A percentile compares a stretch with the other conserved stretches of the same genome.
Evolutionary conservation across 208 protist species (phyloP).

Genomic region (Wallacemonas sp.): DNA sequence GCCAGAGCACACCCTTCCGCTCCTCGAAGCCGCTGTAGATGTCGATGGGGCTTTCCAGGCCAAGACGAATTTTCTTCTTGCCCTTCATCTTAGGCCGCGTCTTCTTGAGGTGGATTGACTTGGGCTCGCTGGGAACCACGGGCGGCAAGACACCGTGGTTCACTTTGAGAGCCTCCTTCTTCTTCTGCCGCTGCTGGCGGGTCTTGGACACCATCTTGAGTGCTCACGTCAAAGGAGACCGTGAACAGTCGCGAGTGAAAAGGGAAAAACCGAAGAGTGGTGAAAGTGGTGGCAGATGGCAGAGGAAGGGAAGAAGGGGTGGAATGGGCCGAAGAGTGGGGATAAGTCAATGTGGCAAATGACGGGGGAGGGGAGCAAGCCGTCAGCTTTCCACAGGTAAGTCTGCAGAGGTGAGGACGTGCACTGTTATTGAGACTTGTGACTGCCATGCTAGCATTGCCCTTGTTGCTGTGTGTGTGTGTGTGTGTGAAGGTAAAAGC

Average conservation of each 20-base stretch:
- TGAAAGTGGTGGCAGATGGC: neutral
- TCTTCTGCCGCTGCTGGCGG: constrained; percentile 79
- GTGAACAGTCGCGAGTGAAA: neutral
- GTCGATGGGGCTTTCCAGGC: constrained; percentile 75
- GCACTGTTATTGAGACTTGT: no score
- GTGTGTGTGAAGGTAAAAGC: neutral
- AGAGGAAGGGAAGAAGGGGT: neutral
- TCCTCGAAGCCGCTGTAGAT: constrained; percentile 88
- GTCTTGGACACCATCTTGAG: constrained; percentile 94
- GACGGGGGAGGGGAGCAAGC: neutral
- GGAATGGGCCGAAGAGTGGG: neutral
- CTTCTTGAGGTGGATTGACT: constrained; percentile 88
- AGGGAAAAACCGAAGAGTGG: neutral
- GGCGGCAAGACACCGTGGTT: constrained; percentile 68
- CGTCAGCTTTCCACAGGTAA: no score
- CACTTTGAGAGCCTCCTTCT: constrained; percentile 54
- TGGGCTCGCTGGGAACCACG: constrained; percentile 59
- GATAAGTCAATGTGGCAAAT: neutral
- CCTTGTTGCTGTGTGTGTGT: neutral
- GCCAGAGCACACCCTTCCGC: constrained; percentile 79
- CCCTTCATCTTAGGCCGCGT: constrained; percentile 88
- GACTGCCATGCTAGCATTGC: neutral
- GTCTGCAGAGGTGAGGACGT: no score
- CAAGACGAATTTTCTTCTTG: constrained; percentile 89
- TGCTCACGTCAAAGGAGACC: no score